phyloP scores from a whole-genome alignment of 2,329 filamentous ascomycete species.

The Ophiobolus disseminans region DNA sequence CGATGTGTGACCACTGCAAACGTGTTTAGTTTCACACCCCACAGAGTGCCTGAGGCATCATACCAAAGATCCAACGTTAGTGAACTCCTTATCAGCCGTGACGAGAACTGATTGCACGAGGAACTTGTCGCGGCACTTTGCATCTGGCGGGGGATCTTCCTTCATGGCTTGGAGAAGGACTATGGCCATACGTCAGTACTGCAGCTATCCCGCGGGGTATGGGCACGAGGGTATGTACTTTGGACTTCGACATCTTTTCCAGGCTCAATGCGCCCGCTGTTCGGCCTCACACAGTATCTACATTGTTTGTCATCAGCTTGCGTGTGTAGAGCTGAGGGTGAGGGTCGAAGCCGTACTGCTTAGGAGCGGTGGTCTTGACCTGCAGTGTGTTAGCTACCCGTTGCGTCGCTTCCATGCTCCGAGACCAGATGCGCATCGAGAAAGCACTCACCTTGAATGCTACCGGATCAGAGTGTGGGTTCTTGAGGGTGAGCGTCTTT shows the following conservation, averaged over 20 bases:
- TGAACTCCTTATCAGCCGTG: conserved; percentile 81
- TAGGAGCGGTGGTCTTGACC: conserved; percentile 99
- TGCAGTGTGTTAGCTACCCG: conserved; percentile 49
- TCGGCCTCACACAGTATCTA: conserved; percentile 97
- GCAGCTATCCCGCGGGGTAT: conserved; percentile 14
- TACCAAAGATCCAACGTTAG: conserved; percentile 82
- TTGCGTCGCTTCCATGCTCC: background rate
- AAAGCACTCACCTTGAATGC: conserved; percentile 68
- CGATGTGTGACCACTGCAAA: conserved; percentile 73
- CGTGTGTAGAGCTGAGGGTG: conserved; percentile 15
- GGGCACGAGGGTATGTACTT: conserved; percentile 64
- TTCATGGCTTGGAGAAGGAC: conserved; percentile 99
- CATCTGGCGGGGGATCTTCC: conserved; percentile 83
- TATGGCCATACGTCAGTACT: conserved; percentile 51
- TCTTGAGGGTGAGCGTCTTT: conserved; percentile 65
- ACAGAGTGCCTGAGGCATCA: conserved; percentile 39
- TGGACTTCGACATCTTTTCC: conserved; percentile 90
- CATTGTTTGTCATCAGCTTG: conserved; percentile 1
- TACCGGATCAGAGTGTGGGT: conserved; percentile 64
- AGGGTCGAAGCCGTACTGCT: conserved; percentile 74
- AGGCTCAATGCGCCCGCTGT: conserved; percentile 93
- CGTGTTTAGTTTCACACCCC: conserved; percentile 11
- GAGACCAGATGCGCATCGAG: background rate
- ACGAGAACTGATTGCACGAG: conserved; percentile 91
- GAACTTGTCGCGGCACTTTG: conserved; percentile 97